Evolutionary conservation across 176 grass and related monocot genomes (phyloP), one percentile per base, ranked within the genome.

Genomic region (Guadua angustifolia): DNA sequence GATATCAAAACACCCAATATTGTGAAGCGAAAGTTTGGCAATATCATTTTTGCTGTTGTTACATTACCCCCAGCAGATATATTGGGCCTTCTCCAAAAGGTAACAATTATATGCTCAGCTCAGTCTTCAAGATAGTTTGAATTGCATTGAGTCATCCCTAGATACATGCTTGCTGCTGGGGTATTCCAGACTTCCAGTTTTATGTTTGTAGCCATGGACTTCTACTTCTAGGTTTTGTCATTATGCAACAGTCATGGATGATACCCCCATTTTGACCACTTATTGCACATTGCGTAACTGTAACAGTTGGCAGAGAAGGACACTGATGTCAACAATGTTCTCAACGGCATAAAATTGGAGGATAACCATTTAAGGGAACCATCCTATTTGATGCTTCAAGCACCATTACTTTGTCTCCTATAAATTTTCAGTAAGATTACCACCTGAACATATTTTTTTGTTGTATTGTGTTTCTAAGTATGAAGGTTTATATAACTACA

Each of bases 371-470:
- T 38, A 99, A 95, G 84, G 96, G 96, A 70, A 53, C 87, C 35
- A 94, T 99, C 76, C 38, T 93, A 62, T 99, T 99, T 92, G 91
- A 95, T 70, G 89, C 96, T 88, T 90, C 91, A 60, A 99, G 96
- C 88, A 92, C 89, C 59, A 99, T 99, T 46, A 95, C 96, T 49
- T 65, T 95, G 67, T 99, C 96, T 77, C 93, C 96, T 76, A 83
- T 99, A 79, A 99, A 99, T 77, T 90, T 99, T 83, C 96, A 99
- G 96, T 99, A 93, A 88, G 93, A 88, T 35, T 75, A 47, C 22
- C 32, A 12, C 35, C 42, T 24, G 32, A 58, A 44, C 56, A 53
- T 76, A 15, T 0, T 81, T 78, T 66, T 40, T 19, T 45, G n/a
- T n/a, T 65, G 3, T 52, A 71, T 22, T 17, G 2, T 15, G 22